A percentile compares a stretch with the other conserved stretches of the same genome.
These are phyloP conservation scores for Przewalskia tangutica DNA, from an alignment of 257 asterid genomes.

Conservation along the genomic window DNA sequence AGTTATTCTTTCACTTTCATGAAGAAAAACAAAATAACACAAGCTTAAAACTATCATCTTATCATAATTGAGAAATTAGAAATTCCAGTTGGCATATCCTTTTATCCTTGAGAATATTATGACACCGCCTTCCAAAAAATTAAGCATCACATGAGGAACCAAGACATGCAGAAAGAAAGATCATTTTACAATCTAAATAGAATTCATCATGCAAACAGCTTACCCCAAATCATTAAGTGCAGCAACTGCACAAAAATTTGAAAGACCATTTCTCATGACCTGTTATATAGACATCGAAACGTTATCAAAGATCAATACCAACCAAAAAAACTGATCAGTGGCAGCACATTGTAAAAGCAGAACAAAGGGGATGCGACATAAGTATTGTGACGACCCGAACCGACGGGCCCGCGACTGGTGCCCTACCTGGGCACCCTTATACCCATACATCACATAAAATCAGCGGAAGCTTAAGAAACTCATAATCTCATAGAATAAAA, in stretches of 20 bases:
- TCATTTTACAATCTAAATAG: not conserved
- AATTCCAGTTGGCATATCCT: not conserved
- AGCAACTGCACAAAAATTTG: constrained; percentile 98
- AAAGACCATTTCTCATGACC: constrained; percentile 93
- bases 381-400: too few species aligned
- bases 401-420: too few species aligned
- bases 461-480: too few species aligned
- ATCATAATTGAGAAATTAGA: not conserved
- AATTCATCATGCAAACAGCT: constrained; percentile 16
- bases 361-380: not conserved
- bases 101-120: too few species aligned
- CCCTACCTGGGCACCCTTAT: too few species aligned
- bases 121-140: not conserved
- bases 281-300: constrained; percentile 20
- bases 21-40: not conserved
- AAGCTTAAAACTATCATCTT: not conserved
- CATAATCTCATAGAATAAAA: too few species aligned
- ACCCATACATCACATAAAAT: too few species aligned
- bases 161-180: not conserved
- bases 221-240: constrained; percentile 91
- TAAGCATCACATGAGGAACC: not conserved
- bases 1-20: not conserved
- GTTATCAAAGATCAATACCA: not conserved
- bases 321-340: not conserved
- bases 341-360: not conserved